Evolutionary conservation across 495 filamentous ascomycete species (phyloP).

Genomic region (Hypomontagnella monticulosa): DNA sequence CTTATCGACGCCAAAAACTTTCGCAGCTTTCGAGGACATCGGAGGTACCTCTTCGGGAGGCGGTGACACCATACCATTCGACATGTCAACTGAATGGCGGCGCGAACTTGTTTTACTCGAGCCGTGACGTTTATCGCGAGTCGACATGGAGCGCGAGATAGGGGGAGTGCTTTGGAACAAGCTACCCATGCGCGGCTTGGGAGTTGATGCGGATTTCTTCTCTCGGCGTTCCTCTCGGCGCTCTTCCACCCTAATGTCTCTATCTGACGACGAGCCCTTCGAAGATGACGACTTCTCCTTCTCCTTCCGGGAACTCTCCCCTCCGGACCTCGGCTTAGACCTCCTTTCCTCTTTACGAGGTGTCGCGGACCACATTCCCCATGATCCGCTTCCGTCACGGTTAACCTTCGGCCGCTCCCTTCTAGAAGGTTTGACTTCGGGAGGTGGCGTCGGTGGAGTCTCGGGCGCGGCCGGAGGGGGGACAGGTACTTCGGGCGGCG

Average conservation of each 20-base stretch:
- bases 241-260: constrained; percentile 48
- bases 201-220: constrained; percentile 40
- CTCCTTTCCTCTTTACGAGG: constrained; percentile 46
- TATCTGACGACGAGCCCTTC: constrained; percentile 57
- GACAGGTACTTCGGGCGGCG: constrained; percentile 47
- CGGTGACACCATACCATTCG: constrained; percentile 56
- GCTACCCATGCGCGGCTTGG: constrained; percentile 52
- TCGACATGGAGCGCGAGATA: constrained; percentile 61
- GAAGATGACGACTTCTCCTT: constrained; percentile 54
- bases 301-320: constrained; percentile 45
- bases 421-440: constrained; percentile 51
- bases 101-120: constrained; percentile 56
- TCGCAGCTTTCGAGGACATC: constrained; percentile 64
- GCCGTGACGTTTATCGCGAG: constrained; percentile 57
- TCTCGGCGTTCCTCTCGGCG: constrained; percentile 48
- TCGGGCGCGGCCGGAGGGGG: constrained; percentile 58
- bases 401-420: constrained; percentile 59
- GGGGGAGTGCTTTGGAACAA: constrained; percentile 63
- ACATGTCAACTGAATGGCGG: constrained; percentile 58
- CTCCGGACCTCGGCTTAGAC: constrained; percentile 44
- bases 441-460: constrained; percentile 54
- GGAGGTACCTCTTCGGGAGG: constrained; percentile 55
- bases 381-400: constrained; percentile 51
- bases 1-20: constrained; percentile 58
- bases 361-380: constrained; percentile 56